These are phyloP conservation scores for Neurospora tetrasperma DNA, from an alignment of 495 filamentous ascomycete species.

Conservation along the genomic window DNA sequence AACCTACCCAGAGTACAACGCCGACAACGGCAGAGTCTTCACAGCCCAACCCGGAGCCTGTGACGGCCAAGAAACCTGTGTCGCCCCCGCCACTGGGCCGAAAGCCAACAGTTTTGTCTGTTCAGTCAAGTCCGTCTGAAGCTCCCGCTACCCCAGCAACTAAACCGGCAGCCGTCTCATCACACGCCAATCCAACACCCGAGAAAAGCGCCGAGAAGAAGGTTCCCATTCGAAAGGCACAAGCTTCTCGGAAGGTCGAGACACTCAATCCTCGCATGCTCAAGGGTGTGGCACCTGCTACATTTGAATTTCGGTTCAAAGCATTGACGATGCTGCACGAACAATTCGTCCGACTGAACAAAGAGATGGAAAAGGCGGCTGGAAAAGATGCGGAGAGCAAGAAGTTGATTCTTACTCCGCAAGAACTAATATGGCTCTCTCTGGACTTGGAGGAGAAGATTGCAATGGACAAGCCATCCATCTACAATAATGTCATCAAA, in stretches of 20 bases:
- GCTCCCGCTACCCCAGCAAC: not conserved
- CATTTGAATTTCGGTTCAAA: constrained; percentile 54
- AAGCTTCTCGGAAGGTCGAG: constrained; percentile 30
- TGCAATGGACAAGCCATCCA: constrained; percentile 50
- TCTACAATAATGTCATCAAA: constrained; percentile 78
- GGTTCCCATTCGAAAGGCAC: constrained; percentile 3
- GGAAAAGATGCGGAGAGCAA: constrained; percentile 22
- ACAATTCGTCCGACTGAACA: constrained; percentile 63
- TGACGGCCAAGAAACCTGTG: constrained; percentile 16
- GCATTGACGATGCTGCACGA: constrained; percentile 66
- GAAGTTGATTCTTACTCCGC: constrained; percentile 47
- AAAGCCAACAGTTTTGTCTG: constrained; percentile 5
- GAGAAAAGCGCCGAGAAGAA: not conserved
- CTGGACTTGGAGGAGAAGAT: constrained; percentile 77
- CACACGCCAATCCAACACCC: not conserved
- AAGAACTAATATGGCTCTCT: constrained; percentile 65
- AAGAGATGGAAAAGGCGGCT: constrained; percentile 45
- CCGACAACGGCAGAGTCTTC: not conserved
- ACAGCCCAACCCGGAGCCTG: not conserved
- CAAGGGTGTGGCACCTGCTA: constrained; percentile 51
- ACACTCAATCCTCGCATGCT: constrained; percentile 75
- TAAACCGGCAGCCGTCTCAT: not conserved
- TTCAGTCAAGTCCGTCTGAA: not conserved
- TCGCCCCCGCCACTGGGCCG: constrained; percentile 27
- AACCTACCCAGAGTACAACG: constrained; percentile 2